Percentiles rank a stretch among this genome's conserved stretches.
Conservation (phyloP, 148 eudicot species). For the Oxyria digyna region DNA sequence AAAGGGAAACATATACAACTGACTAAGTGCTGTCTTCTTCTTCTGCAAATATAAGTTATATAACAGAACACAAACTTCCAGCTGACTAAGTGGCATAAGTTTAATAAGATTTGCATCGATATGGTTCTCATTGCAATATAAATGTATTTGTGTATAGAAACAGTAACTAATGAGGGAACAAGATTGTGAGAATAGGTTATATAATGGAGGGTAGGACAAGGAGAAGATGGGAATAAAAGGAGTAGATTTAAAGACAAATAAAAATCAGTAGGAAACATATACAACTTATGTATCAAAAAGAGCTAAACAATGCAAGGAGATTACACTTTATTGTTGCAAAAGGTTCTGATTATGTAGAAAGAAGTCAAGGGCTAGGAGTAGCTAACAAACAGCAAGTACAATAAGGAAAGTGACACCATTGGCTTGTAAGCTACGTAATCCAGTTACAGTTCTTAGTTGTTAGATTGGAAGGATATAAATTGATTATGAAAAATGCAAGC, state of each 20-base stretch:
- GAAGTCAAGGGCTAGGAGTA: background rate
- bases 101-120: background rate
- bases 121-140: no score
- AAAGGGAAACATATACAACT: no score
- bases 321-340: background rate
- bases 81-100: background rate
- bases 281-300: background rate
- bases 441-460: background rate
- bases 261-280: background rate
- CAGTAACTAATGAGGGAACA: background rate
- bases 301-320: background rate
- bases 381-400: background rate
- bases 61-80: background rate
- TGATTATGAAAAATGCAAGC: background rate
- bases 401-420: background rate
- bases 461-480: background rate
- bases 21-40: constrained; percentile 54
- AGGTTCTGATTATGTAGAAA: background rate
- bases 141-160: background rate
- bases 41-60: constrained; percentile 42
- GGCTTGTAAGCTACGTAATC: background rate
- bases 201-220: background rate
- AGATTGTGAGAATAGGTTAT: background rate
- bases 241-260: background rate
- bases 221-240: background rate